These are phyloP conservation scores for Nitzschia sp. DNA, from an alignment of 108 stramenopile species.

Conservation along the genomic window DNA sequence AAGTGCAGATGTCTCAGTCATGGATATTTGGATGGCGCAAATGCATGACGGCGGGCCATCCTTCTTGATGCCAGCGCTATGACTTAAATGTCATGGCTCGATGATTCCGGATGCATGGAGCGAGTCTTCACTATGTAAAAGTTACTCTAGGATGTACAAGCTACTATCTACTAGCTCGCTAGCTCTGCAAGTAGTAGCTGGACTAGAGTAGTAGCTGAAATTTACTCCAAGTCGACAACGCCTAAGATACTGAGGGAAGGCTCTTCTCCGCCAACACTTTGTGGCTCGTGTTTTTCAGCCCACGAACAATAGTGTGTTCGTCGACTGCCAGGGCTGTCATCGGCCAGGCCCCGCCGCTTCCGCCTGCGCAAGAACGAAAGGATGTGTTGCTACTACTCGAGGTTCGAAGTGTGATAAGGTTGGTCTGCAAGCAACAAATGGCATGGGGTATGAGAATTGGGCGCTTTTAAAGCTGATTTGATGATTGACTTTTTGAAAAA, in stretches of 20 bases:
- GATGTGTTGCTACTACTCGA: constrained; percentile 35
- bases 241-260: constrained; percentile 11
- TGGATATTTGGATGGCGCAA: no score
- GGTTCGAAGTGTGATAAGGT: constrained; percentile 50
- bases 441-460: neutral
- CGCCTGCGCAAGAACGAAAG: constrained; percentile 42
- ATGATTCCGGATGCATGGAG: no score
- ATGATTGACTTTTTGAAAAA: neutral
- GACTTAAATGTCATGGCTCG: no score
- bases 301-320: constrained; percentile 49
- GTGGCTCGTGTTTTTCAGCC: constrained; percentile 51
- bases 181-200: no score
- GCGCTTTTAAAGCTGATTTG: no score
- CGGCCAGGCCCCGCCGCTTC: constrained; percentile 70
- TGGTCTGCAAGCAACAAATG: constrained; percentile 26
- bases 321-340: constrained; percentile 58
- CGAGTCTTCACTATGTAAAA: no score
- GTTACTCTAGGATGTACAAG: no score
- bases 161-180: no score
- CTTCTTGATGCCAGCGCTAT: no score
- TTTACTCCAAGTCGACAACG: neutral
- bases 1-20: no score
- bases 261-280: constrained; percentile 21
- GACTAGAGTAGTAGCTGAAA: no score
- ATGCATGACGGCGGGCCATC: no score